These are phyloP conservation scores for Eimeria mitis DNA, from an alignment of 169 alveolate species.

Conservation along the genomic window DNA sequence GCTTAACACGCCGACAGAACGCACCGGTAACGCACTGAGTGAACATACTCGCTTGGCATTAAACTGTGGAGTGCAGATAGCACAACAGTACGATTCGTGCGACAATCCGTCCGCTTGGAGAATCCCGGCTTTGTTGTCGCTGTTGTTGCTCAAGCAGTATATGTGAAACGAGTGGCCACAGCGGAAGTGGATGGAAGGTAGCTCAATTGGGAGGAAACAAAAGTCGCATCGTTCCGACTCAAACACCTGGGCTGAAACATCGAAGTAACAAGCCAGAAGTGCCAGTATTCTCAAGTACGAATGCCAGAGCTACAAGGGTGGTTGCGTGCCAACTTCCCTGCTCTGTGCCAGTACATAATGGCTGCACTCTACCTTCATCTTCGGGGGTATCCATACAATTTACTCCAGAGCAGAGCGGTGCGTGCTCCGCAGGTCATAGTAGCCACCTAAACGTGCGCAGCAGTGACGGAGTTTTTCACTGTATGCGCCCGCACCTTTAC, in stretches of 20 bases:
- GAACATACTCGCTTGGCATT: constrained; percentile 72
- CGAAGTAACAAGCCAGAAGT: neutral
- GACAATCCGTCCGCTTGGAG: constrained; percentile 20
- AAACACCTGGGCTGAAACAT: constrained; percentile 64
- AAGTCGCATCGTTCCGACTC: constrained; percentile 69
- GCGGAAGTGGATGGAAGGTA: constrained; percentile 80
- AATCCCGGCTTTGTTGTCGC: constrained; percentile 30
- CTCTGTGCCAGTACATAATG: neutral
- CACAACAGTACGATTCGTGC: constrained; percentile 54
- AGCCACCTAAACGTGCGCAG: neutral
- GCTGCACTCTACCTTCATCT: neutral
- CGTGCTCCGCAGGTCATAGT: neutral
- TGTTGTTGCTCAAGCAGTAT: constrained; percentile 76
- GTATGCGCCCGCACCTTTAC: constrained; percentile 30
- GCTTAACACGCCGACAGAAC: neutral
- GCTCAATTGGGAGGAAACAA: constrained; percentile 78
- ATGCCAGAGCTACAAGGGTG: neutral
- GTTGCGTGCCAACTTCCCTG: neutral
- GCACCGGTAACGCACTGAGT: neutral
- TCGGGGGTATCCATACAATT: neutral
- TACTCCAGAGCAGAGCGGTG: neutral
- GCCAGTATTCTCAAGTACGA: neutral
- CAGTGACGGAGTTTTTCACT: neutral
- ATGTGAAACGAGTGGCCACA: constrained; percentile 82
- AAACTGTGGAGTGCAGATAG: constrained; percentile 76